A percentile compares a stretch with the other conserved stretches of the same genome.
phyloP scores from a whole-genome alignment of 371 early-diverging fungal species.

The Mortierella sp. region DNA sequence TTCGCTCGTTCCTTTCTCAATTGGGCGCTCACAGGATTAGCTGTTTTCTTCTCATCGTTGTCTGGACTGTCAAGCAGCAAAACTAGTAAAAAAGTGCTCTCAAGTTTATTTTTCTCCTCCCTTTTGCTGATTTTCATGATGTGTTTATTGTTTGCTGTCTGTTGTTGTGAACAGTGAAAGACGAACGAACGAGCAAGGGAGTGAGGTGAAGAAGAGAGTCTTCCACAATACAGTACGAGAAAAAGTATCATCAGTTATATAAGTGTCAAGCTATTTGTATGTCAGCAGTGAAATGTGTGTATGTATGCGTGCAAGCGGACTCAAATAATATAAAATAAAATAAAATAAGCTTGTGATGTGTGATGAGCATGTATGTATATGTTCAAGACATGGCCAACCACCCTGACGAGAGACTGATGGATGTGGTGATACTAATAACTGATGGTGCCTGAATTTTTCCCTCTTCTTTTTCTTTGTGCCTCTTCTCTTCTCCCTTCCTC shows the following conservation, averaged over 20 bases:
- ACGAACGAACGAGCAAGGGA: neutral
- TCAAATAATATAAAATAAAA: neutral
- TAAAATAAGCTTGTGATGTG: neutral
- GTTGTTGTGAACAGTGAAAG: neutral
- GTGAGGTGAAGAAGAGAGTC: neutral
- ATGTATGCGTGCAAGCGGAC: neutral
- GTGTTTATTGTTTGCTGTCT: neutral
- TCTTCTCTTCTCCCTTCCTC: neutral
- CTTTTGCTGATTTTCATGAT: neutral
- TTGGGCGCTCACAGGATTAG: slow-evolving; percentile 1
- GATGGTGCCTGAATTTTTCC: slow-evolving; percentile 11
- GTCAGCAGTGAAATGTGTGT: neutral
- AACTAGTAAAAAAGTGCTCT: neutral
- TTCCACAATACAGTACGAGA: neutral
- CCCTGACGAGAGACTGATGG: neutral
- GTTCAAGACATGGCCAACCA: slow-evolving; percentile 3
- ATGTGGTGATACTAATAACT: neutral
- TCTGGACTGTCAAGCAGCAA: neutral
- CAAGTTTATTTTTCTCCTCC: slow-evolving; percentile 5
- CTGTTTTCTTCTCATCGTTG: neutral
- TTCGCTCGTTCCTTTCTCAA: neutral
- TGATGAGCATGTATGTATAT: neutral
- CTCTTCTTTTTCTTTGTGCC: slow-evolving; percentile 34
- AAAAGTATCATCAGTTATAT: too few species aligned
- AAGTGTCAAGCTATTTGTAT: neutral